These are phyloP conservation scores for Apodospora peruviana DNA, from an alignment of 495 filamentous ascomycete species.

Conservation along the genomic window DNA sequence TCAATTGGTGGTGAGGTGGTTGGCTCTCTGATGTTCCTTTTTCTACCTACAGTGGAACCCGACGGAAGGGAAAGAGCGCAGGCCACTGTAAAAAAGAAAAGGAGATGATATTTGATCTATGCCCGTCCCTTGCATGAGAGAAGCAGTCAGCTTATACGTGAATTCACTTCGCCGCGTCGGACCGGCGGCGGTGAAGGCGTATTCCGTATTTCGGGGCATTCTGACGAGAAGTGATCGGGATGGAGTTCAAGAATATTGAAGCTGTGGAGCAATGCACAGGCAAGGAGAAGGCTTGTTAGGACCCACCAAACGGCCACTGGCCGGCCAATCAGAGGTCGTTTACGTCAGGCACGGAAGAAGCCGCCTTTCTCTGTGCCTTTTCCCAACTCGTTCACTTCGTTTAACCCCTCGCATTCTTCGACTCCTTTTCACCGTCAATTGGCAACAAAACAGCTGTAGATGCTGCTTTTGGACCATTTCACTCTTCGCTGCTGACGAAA, in stretches of 20 bases:
- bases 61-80: too few relatives aligned
- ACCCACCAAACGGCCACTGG: too few relatives aligned
- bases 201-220: background rate
- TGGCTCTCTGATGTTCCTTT: too few relatives aligned
- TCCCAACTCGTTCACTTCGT: background rate
- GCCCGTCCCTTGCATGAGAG: background rate
- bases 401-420: background rate
- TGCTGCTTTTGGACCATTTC: slow-evolving; percentile 2
- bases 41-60: too few relatives aligned
- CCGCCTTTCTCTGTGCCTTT: background rate
- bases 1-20: too few relatives aligned
- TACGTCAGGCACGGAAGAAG: background rate
- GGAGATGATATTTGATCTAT: too few relatives aligned
- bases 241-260: too few relatives aligned
- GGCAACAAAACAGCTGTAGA: background rate
- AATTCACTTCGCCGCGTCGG: background rate
- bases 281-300: too few relatives aligned
- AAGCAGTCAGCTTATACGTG: background rate
- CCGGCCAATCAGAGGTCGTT: too few relatives aligned
- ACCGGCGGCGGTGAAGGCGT: background rate
- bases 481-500: background rate
- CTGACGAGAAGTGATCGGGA: background rate
- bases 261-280: background rate
- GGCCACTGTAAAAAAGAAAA: too few relatives aligned
- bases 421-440: background rate